These are phyloP conservation scores for Thermothielavioides terrestris DNA, from an alignment of 495 filamentous ascomycete species.

Conservation along the genomic window DNA sequence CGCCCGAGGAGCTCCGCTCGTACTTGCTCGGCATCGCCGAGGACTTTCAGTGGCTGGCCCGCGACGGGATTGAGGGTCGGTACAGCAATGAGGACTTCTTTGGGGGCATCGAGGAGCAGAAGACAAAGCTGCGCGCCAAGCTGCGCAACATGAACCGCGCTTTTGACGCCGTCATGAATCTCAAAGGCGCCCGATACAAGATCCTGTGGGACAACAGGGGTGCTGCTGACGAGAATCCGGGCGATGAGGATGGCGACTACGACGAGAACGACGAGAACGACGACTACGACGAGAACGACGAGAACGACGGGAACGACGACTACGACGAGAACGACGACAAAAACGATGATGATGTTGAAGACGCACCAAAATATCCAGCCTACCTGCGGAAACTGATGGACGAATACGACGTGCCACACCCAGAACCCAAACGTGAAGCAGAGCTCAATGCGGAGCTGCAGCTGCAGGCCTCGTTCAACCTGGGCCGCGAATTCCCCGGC, in stretches of 20 bases:
- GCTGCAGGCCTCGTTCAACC: constrained; percentile 14
- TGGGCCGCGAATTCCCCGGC: constrained; percentile 19
- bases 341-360: too few species aligned
- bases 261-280: too few species aligned
- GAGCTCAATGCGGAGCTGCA: constrained; percentile 11
- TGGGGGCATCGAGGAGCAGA: constrained; percentile 1
- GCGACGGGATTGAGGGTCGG: constrained; percentile 22
- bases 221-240: neutral
- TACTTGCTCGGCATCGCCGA: constrained; percentile 22
- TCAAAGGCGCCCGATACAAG: constrained; percentile 13
- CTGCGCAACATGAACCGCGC: constrained; percentile 18
- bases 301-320: too few species aligned
- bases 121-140: constrained; percentile 18
- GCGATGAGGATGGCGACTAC: too few species aligned
- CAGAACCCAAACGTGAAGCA: neutral
- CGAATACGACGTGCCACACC: constrained; percentile 12
- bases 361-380: too few species aligned
- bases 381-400: neutral
- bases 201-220: constrained; percentile 11
- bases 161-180: constrained; percentile 12
- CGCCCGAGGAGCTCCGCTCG: constrained; percentile 19
- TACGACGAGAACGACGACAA: too few species aligned
- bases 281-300: too few species aligned
- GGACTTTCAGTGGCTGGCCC: constrained; percentile 21
- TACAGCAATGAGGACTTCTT: constrained; percentile 27